Conservation (phyloP, 768 basidiomycete species). For the Nidula microcarpa region DNA sequence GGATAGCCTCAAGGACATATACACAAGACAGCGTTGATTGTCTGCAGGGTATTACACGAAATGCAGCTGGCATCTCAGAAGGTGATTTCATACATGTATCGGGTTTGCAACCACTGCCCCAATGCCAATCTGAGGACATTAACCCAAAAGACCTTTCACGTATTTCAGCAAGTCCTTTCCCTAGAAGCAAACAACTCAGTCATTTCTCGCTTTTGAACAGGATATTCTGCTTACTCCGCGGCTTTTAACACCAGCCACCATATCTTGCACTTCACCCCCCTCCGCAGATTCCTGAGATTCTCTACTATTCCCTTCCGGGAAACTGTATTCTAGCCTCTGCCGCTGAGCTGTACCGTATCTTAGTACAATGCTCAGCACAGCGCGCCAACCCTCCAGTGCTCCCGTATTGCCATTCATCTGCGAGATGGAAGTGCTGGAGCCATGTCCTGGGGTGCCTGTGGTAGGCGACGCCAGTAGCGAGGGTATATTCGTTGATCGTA, state of each 20-base stretch:
- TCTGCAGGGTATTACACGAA: neutral
- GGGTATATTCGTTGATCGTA: constrained; percentile 63
- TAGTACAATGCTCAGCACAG: constrained; percentile 65
- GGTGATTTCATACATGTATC: no score
- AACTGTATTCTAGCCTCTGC: constrained; percentile 33
- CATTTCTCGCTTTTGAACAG: neutral
- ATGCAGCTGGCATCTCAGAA: no score
- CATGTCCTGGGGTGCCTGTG: neutral
- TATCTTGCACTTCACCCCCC: constrained; percentile 58
- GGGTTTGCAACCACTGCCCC: no score
- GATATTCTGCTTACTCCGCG: constrained; percentile 54
- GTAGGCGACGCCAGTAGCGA: constrained; percentile 38
- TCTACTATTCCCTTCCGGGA: constrained; percentile 12
- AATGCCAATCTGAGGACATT: constrained; percentile 9
- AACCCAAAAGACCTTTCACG: constrained; percentile 65
- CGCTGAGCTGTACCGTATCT: constrained; percentile 65
- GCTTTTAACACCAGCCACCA: constrained; percentile 75
- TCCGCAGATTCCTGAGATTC: constrained; percentile 27
- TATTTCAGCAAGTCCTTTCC: constrained; percentile 71
- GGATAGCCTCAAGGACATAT: constrained; percentile 32
- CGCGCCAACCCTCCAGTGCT: constrained; percentile 75
- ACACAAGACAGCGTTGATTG: constrained; percentile 20
- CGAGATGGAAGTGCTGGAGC: constrained; percentile 24
- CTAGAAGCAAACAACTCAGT: constrained; percentile 26
- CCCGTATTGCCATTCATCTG: constrained; percentile 23